Conservation (phyloP, 1,284 basidiomycete genomes). For the Bondarzewia mesenterica region DNA sequence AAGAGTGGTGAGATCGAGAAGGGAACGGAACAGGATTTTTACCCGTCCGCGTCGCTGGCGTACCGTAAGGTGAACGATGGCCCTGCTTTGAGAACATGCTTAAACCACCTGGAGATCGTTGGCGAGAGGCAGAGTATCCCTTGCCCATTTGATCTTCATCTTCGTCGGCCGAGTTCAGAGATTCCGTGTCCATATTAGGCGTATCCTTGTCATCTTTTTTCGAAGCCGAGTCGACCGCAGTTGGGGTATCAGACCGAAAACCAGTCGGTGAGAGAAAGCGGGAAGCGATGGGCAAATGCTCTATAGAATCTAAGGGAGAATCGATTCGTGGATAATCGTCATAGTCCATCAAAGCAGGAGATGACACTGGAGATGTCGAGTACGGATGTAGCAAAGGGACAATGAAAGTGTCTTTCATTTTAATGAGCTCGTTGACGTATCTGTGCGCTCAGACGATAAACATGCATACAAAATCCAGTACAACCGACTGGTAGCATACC, state of each 20-base stretch:
- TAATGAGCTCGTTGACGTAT: conserved; percentile 85
- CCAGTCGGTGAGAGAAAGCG: conserved; percentile 79
- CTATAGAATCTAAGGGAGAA: conserved; percentile 59
- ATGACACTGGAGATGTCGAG: conserved; percentile 46
- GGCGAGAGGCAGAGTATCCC: conserved; percentile 31
- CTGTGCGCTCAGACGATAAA: conserved; percentile 33
- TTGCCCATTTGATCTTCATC: conserved; percentile 50
- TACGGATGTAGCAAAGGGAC: conserved; percentile 83
- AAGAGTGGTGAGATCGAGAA: conserved; percentile 70
- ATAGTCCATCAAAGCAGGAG: conserved; percentile 52
- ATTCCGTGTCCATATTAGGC: conserved; percentile 66
- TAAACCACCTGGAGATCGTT: conserved; percentile 20
- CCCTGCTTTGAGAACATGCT: conserved; percentile 43
- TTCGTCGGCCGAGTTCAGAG: conserved; percentile 63
- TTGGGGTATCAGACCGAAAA: conserved; percentile 41
- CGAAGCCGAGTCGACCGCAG: conserved; percentile 18
- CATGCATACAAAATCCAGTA: conserved; percentile 6
- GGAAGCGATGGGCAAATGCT: conserved; percentile 85
- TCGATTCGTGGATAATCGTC: conserved; percentile 53
- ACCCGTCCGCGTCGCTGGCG: conserved; percentile 31
- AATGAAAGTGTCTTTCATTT: conserved; percentile 91
- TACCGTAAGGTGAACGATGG: conserved; percentile 72
- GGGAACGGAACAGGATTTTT: conserved; percentile 61
- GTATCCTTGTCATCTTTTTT: conserved; percentile 38
- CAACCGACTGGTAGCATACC: conserved; percentile 41